A percentile compares a stretch with the other conserved stretches of the same genome.
Conservation (phyloP, 495 filamentous ascomycete species). For the Talaromyces liani region DNA sequence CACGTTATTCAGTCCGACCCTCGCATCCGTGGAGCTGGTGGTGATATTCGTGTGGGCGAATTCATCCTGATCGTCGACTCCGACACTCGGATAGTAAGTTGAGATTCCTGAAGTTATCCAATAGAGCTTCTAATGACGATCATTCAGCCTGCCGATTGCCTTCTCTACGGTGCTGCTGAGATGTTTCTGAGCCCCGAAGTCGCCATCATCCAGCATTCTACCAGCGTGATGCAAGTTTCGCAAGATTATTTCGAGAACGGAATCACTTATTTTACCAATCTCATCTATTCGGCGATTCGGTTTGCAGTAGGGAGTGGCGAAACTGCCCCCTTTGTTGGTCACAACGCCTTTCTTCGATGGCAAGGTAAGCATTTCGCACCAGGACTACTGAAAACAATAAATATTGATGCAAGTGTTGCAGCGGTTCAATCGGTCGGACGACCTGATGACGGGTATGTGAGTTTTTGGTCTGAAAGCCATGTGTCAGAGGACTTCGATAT, state of each 20-base stretch:
- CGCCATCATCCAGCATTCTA: slow-evolving; percentile 37
- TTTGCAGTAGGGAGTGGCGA: slow-evolving; percentile 31
- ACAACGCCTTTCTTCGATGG: slow-evolving; percentile 78
- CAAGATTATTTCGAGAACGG: slow-evolving; percentile 34
- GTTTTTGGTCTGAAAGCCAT: slow-evolving; percentile 33
- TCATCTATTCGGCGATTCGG: slow-evolving; percentile 34
- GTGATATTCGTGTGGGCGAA: slow-evolving; percentile 71
- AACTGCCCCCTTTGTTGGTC: slow-evolving; percentile 52
- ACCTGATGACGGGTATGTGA: slow-evolving; percentile 23
- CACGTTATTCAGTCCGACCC: slow-evolving; percentile 49
- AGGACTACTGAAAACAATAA: slow-evolving; percentile 57
- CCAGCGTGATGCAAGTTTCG: slow-evolving; percentile 39
- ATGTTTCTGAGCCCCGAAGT: slow-evolving; percentile 41
- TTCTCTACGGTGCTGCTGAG: slow-evolving; percentile 38
- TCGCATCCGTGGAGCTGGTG: slow-evolving; percentile 67
- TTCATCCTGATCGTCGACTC: slow-evolving; percentile 70
- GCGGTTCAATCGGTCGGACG: slow-evolving; percentile 18
- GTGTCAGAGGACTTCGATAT: slow-evolving; percentile 40
- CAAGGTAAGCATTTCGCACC: slow-evolving; percentile 61
- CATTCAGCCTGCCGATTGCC: slow-evolving; percentile 29
- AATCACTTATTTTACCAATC: slow-evolving; percentile 36
- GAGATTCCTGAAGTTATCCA: neutral
- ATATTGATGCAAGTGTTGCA: slow-evolving; percentile 15
- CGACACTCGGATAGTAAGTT: slow-evolving; percentile 54
- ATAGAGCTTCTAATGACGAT: neutral